Evolutionary conservation across 2,329 filamentous ascomycete genomes (phyloP).

Genomic region (Microthyrium microscopicum): DNA sequence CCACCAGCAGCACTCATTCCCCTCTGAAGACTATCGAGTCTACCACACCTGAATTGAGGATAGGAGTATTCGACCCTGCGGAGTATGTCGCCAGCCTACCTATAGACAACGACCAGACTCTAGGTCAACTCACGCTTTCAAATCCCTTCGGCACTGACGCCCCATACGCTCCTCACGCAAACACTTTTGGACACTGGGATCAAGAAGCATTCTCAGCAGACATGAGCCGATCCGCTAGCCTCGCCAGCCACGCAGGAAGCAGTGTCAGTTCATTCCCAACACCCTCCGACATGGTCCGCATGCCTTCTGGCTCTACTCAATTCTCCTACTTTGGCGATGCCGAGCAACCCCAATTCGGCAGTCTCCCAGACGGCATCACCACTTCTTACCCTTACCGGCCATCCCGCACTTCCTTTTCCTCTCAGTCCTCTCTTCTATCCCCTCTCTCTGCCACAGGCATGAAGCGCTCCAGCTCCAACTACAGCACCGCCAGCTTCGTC

Average conservation of each 20-base stretch:
- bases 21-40: no score
- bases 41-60: no score
- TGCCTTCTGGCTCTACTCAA: conserved; percentile 4
- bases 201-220: not conserved
- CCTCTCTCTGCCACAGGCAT: not conserved
- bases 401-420: conserved; percentile 3
- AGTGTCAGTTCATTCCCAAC: conserved; percentile 1
- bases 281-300: conserved; percentile 3
- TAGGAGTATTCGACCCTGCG: no score
- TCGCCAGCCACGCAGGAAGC: conserved; percentile 2
- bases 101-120: no score
- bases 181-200: no score
- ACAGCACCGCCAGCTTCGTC: not conserved
- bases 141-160: no score
- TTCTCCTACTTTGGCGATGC: no score
- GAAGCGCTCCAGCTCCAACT: not conserved
- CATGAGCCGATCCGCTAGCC: conserved; percentile 6
- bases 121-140: no score
- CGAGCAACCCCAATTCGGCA: no score
- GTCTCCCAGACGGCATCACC: not conserved
- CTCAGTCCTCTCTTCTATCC: conserved; percentile 4
- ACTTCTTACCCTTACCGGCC: not conserved
- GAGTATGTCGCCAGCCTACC: no score
- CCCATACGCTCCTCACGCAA: no score
- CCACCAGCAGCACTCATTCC: no score